These are phyloP conservation scores for Dryas integrifolia DNA, from an alignment of 331 rosid species.

Conservation along the genomic window DNA sequence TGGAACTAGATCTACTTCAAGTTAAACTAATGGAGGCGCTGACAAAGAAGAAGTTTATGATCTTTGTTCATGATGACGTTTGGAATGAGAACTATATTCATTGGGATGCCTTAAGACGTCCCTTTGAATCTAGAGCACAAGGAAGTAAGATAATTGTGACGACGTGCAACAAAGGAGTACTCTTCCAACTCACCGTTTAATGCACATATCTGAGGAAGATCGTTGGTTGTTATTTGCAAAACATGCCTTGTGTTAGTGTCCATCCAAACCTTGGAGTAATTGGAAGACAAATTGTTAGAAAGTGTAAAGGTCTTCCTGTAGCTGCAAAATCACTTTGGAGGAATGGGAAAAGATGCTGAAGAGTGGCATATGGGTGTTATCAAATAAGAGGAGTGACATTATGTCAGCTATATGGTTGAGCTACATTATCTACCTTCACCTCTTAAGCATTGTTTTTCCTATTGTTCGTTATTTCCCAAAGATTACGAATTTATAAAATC, in stretches of 20 bases:
- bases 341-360: conserved; percentile 13
- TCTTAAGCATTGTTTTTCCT: conserved; percentile 22
- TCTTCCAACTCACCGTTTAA: background rate
- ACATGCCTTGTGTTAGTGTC: conserved; percentile 17
- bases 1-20: conserved; percentile 9
- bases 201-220: background rate
- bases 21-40: conserved; percentile 13
- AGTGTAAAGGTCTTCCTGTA: conserved; percentile 21
- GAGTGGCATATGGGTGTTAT: conserved; percentile 17
- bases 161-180: background rate
- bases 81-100: conserved; percentile 15
- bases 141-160: conserved; percentile 22
- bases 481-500: background rate
- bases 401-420: conserved; percentile 25
- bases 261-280: conserved; percentile 13
- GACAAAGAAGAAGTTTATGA: conserved; percentile 6
- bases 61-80: conserved; percentile 14
- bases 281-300: conserved; percentile 12
- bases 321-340: conserved; percentile 19
- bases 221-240: conserved; percentile 37
- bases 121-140: conserved; percentile 3
- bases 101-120: conserved; percentile 11
- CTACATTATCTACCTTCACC: conserved; percentile 19
- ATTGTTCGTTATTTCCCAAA: conserved; percentile 23
- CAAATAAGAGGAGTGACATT: conserved; percentile 2